phyloP scores from a whole-genome alignment of 805 yeast species.

The Brettanomyces custersianus region DNA sequence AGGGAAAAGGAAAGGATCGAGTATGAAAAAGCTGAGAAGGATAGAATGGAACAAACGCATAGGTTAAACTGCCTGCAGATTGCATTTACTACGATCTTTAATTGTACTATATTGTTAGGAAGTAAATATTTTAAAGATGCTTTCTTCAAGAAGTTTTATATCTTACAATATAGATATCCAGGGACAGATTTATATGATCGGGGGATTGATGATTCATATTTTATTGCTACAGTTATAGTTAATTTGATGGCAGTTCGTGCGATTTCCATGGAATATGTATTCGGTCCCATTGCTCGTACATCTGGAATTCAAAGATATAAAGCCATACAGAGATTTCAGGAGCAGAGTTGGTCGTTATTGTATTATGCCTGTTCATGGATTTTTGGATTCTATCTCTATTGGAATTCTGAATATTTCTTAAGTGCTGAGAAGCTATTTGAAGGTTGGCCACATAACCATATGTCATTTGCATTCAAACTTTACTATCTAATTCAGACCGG shows the following conservation, averaged over 20 bases:
- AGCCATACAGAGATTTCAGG: conserved; percentile 64
- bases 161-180: conserved; percentile 30
- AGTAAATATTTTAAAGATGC: conserved; percentile 16
- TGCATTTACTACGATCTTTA: conserved; percentile 9
- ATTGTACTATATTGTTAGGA: conserved; percentile 9
- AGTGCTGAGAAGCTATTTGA: conserved; percentile 50
- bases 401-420: conserved; percentile 47
- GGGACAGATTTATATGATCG: conserved; percentile 37
- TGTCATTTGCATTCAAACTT: conserved; percentile 44
- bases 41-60: conserved; percentile 1
- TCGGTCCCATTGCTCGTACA: conserved; percentile 46
- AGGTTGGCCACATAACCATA: conserved; percentile 67
- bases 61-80: conserved; percentile 14
- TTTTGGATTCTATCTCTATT: conserved; percentile 51
- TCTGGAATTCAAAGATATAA: conserved; percentile 39
- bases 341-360: conserved; percentile 71
- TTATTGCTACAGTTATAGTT: conserved; percentile 47
- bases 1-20: background rate
- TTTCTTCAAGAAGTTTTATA: conserved; percentile 27
- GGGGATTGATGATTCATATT: conserved; percentile 45
- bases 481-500: conserved; percentile 70
- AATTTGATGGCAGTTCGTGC: conserved; percentile 50
- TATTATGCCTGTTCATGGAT: conserved; percentile 50
- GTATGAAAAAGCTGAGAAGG: background rate
- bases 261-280: conserved; percentile 45